These are phyloP conservation scores for Ruellia speciosa DNA, from an alignment of 305 asterid genomes.

Conservation along the genomic window DNA sequence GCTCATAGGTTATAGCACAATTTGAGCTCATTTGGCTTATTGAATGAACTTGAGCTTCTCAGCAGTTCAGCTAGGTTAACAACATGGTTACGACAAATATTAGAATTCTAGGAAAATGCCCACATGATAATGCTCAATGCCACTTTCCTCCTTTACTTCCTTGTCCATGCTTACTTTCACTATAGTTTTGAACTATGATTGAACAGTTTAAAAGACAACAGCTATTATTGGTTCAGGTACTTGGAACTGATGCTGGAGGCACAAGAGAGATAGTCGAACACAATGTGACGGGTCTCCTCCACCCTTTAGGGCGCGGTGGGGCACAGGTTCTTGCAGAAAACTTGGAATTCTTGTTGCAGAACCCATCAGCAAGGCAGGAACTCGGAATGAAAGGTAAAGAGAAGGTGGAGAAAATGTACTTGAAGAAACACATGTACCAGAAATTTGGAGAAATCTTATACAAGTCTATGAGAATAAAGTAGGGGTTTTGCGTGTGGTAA, in stretches of 20 bases:
- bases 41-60: too few species aligned
- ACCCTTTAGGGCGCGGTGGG: conserved; percentile 77
- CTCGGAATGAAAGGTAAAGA: conserved; percentile 76
- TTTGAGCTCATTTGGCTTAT: too few species aligned
- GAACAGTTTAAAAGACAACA: too few species aligned
- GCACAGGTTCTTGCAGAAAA: conserved; percentile 54
- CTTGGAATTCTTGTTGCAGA: conserved; percentile 51
- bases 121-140: too few species aligned
- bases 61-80: too few species aligned
- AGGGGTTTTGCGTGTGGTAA: conserved; percentile 17
- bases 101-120: too few species aligned
- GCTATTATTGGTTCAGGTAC: conserved; percentile 41
- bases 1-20: too few species aligned
- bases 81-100: too few species aligned
- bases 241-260: conserved; percentile 97
- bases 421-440: conserved; percentile 87
- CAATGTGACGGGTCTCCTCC: conserved; percentile 75
- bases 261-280: conserved; percentile 84
- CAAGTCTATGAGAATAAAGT: conserved; percentile 77
- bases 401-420: conserved; percentile 73
- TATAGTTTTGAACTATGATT: too few species aligned
- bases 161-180: too few species aligned
- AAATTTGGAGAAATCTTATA: conserved; percentile 80
- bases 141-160: too few species aligned
- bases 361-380: conserved; percentile 52